Evolutionary conservation across 2,329 filamentous ascomycete genomes (phyloP), one percentile per base, ranked within the genome.

Genomic region (Exutisphaerella laricina): DNA sequence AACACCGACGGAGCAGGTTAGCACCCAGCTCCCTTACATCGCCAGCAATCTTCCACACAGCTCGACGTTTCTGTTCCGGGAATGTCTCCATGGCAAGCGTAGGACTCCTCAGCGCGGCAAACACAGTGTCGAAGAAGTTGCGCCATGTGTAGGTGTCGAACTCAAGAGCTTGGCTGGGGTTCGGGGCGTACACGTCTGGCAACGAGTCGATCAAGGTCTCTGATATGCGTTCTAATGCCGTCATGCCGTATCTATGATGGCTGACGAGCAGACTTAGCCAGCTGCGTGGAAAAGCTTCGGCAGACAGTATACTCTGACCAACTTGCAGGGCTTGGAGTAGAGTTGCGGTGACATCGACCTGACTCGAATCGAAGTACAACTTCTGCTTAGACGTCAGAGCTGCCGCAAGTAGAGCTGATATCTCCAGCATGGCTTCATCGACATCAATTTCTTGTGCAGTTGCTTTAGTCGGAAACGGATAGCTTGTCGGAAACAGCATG

Each of bases 21-120:
- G 92, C 90, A 12, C 94, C 92, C 52, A 88, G 78, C 63, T 97
- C 89, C 43, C 92, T 79, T 38, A 98, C 88, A 66, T 98, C 94
- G 4, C 92, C 92, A 3, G 90, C 92, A 61, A 98, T 96, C 69
- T 97, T 98, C 92, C 94, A 98, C 1, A 97, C 90, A 1, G 92
- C 90, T 42, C 92, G 75, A 33, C 92, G 76, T 69, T 97, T 98
- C 67, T 98, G 92, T 64, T 98, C 94, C 0, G 92, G 88, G 60
- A 96, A 97, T 0, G 89, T 95, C 62, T 98, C 92, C 26, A 98
- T 75, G 0, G 92, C 89, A 14, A 98, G 75, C 0, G 84, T 86
- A 25, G 89, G 82, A 58, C 88, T 96, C 4, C 87, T 86, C 2
- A 98, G 87, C 3, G 97, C 80, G 59, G 86, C 88, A 20, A 98